Evolutionary conservation across 805 yeast genomes (phyloP), one percentile per base, ranked within the genome.

Genomic region (Sugiyamaella qingdaonensis): DNA sequence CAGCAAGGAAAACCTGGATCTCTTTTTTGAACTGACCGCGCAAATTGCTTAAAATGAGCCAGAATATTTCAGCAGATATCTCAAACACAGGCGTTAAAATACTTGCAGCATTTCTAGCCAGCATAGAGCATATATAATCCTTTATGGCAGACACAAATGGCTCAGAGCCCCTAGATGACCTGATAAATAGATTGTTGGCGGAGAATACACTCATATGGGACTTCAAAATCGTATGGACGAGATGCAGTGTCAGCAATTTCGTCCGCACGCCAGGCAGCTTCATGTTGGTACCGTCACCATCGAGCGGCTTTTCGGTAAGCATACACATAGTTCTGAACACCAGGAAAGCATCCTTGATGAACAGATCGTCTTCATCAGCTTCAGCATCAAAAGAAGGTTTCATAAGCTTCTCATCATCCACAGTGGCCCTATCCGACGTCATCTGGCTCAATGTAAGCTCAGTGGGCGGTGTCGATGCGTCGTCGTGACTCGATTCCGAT

Each of bases 271-370:
- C 86, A 64, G 92, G 97, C 2, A 96, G 86, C 68, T 92, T 80
- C 56, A 89, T 71, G 33, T 82, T 79, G 35, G 84, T 86, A 39
- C 82, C 77, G 18, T 63, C 67, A 10, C 63, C 57, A 55, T 91
- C 97, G 54, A 92, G 72, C 27, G 84, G 78, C 68, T 94, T 94
- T 46, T 88, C 86, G 2, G 97, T 87, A 14, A 94, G 78, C 65
- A 89, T 90, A 68, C 97, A 88, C 94, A 94, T 86, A 1, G 97
- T 92, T 66, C 99, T 80, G 70, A 94, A 90, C 2, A 94, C 80
- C 54, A 94, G 75, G 64, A 91, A 92, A 0, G 98, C 97, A 68
- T 94, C 99, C 62, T 89, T 91, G 16, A 88, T 83, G 1, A 77
- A 80, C 33, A 84, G 68, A 54, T 88, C 95, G 58, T 80, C 82